These are phyloP conservation scores for Psidium guajava DNA, from an alignment of 345 rosid genomes.

Conservation along the genomic window DNA sequence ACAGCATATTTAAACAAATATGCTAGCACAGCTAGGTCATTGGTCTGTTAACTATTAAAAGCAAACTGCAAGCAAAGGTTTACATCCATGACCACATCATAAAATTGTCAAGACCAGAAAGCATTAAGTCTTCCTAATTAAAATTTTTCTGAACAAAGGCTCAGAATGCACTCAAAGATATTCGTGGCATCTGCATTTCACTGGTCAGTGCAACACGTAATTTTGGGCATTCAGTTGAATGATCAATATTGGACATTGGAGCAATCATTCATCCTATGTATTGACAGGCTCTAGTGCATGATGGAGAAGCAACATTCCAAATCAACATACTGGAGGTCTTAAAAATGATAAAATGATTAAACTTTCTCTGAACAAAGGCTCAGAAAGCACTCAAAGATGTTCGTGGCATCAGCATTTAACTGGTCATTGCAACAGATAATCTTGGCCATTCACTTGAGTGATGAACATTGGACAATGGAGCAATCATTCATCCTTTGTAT, in stretches of 20 bases:
- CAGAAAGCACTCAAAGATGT: not conserved
- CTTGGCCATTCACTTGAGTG: not conserved
- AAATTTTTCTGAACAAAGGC: not conserved
- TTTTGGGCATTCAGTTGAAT: not conserved
- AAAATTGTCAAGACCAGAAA: not conserved
- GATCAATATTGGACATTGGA: not conserved
- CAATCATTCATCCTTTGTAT: not conserved
- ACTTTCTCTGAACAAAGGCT: not conserved
- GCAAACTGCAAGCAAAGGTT: not conserved
- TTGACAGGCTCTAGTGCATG: not conserved
- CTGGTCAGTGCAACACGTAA: not conserved
- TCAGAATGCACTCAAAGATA: not conserved
- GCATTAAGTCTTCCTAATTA: not conserved
- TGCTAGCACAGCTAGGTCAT: not conserved
- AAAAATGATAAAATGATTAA: not conserved
- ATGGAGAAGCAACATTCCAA: not conserved
- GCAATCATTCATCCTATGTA: not conserved
- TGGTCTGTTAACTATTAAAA: not conserved
- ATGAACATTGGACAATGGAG: not conserved
- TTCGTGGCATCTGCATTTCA: not conserved
- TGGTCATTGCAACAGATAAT: not conserved
- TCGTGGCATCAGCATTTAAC: not conserved
- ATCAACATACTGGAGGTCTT: not conserved
- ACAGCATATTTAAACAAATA: not conserved
- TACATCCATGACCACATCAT: not conserved